Conservation (phyloP, 495 filamentous ascomycete species). For the Jackrogersella multiformis region DNA sequence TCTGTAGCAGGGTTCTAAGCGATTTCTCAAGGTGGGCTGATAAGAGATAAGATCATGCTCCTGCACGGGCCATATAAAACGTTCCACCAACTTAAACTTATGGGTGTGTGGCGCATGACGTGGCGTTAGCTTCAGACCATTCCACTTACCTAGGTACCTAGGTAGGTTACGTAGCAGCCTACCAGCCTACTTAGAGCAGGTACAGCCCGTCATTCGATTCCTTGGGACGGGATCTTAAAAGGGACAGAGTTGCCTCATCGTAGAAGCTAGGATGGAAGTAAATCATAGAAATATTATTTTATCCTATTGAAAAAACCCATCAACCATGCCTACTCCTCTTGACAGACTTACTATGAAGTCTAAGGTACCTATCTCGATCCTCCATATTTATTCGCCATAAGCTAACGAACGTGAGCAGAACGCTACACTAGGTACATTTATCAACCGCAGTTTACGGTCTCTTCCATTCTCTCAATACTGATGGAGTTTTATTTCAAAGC, state of each 20-base stretch:
- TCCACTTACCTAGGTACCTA: too few relatives aligned
- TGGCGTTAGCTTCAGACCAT: conserved; percentile 30
- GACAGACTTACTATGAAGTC: conserved; percentile 78
- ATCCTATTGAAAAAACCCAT: neutral
- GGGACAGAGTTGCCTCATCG: conserved; percentile 40
- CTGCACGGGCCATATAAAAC: conserved; percentile 21
- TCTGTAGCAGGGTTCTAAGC: conserved; percentile 39
- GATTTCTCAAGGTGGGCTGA: conserved; percentile 33
- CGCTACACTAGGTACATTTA: conserved; percentile 45
- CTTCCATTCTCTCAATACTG: conserved; percentile 27
- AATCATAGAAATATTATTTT: conserved; percentile 14
- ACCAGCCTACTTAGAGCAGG: neutral
- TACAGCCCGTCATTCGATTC: neutral
- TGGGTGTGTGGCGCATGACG: conserved; percentile 29
- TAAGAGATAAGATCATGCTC: conserved; percentile 19
- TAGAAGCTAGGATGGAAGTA: conserved; percentile 6
- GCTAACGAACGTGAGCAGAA: conserved; percentile 28
- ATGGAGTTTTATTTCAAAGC: conserved; percentile 55
- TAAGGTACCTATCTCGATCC: conserved; percentile 62
- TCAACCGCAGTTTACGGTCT: neutral
- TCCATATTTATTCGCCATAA: conserved; percentile 8
- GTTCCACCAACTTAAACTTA: neutral
- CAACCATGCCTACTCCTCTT: conserved; percentile 73
- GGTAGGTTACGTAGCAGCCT: neutral
- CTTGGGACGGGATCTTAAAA: conserved; percentile 11